phyloP scores from a whole-genome alignment of 1,284 basidiomycete genomes.

The Puccinia triticina region DNA sequence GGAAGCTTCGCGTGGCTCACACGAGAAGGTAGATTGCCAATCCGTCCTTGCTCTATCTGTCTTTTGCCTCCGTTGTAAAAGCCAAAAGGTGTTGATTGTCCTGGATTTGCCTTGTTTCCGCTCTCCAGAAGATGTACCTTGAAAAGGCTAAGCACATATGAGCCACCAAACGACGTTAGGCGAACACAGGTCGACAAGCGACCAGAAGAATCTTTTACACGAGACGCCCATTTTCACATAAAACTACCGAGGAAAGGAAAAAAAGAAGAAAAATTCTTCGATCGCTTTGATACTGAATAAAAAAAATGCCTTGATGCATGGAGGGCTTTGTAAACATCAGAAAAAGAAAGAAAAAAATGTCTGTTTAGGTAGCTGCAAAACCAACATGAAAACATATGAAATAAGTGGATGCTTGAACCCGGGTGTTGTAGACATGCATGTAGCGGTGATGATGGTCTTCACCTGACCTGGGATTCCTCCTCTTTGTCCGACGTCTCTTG shows the following conservation, averaged over 20 bases:
- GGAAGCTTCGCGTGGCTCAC: conserved; percentile 3
- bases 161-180: neutral
- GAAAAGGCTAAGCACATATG: conserved; percentile 7
- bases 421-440: too few species aligned
- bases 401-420: too few species aligned
- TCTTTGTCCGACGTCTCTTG: too few species aligned
- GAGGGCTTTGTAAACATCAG: neutral
- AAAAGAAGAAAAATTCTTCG: too few species aligned
- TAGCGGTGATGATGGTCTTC: too few species aligned
- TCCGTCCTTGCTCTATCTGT: neutral
- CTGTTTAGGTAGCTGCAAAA: too few species aligned
- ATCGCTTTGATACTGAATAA: neutral
- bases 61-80: neutral
- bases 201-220: neutral
- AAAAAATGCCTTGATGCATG: neutral
- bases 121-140: conserved; percentile 1
- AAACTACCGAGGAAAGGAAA: too few species aligned
- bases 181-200: neutral
- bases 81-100: neutral
- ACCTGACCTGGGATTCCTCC: too few species aligned
- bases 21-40: neutral
- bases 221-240: neutral
- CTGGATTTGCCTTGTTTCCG: neutral
- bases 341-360: neutral
- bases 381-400: neutral